Evolutionary conservation across 2,329 filamentous ascomycete species (phyloP), one percentile per base, ranked within the genome.

Genomic region (Penicillium sp.): DNA sequence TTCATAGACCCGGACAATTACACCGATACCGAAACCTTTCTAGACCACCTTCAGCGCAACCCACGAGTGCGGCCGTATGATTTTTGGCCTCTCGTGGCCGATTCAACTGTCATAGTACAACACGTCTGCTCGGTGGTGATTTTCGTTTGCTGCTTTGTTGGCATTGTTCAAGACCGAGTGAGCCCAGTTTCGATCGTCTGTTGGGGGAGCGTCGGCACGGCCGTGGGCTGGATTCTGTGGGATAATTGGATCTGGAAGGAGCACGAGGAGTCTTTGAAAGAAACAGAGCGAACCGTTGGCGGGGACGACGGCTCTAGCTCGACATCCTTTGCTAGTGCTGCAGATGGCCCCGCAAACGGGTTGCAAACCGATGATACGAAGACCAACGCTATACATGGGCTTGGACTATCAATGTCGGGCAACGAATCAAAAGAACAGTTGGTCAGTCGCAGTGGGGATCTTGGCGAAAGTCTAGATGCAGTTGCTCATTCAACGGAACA

Each of bases 21-120:
- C 72, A 97, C 94, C 39, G 94, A 99, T 71, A 92, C 94, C 70
- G 90, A 91, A 56, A 97, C 94, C 1, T 99, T 99, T 67, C 87
- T 99, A 62, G 93, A 97, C 70, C 92, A 96, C 66, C 85, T 99
- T 16, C 93, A 99, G 74, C 86, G 92, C 45, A 99, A 99, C 72
- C 93, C 93, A 4, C 87, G 92, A 39, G 83, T 97, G 49, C 89
- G 94, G 62, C 93, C 93, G 0, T 99, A 99, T 74, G 92, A 97
- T 69, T 99, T 99, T 75, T 99, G 94, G 93, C 91, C 92, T 8
- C 82, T 99, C 32, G 92, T 97, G 47, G 90, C 91, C 54, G 93
- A 97, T 72, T 93, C 91, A 13, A 97, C 93, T 3, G 91, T 97
- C 55, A 97, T 99, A 63, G 90, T 97, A 16, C 94, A 99, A 73